Conservation (phyloP, 108 stramenopile genomes). For the Nannochloropsis gaditana region DNA sequence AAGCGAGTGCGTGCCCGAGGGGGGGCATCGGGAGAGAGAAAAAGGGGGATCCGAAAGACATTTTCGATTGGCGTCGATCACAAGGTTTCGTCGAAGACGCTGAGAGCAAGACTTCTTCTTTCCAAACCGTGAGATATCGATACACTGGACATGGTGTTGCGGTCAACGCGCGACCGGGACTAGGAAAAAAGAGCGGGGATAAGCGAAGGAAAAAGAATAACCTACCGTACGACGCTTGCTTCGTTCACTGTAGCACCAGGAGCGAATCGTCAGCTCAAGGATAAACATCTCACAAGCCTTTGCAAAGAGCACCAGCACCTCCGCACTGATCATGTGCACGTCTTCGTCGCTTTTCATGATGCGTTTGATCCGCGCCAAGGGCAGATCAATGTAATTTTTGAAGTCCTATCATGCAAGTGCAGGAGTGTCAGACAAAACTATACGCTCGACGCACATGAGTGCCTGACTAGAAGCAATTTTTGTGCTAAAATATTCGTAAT, state of each 20-base stretch:
- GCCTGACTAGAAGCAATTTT: too few relatives aligned
- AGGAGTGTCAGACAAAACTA: too few relatives aligned
- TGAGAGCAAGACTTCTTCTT: too few relatives aligned
- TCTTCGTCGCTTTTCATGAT: conserved; percentile 97
- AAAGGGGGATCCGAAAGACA: background rate
- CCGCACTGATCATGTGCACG: conserved; percentile 67
- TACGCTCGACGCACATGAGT: too few relatives aligned
- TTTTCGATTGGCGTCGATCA: too few relatives aligned
- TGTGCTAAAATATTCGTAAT: too few relatives aligned
- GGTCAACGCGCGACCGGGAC: background rate
- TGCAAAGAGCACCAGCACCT: conserved; percentile 95
- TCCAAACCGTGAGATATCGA: too few relatives aligned
- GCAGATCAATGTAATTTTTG: conserved; percentile 57
- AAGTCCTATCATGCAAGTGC: conserved; percentile 28
- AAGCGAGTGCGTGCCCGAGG: background rate
- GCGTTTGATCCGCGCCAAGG: conserved; percentile 91
- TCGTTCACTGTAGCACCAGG: conserved; percentile 62
- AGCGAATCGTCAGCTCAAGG: conserved; percentile 87
- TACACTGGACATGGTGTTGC: too few relatives aligned
- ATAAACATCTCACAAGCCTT: conserved; percentile 98
- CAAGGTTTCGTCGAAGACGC: background rate
- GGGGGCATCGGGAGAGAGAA: background rate
- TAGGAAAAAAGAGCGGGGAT: background rate
- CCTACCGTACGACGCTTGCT: conserved; percentile 54
- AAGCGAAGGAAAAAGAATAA: background rate